Evolutionary conservation across 2,329 filamentous ascomycete genomes (phyloP), one percentile per base, ranked within the genome.

Genomic region (Talaromyces sp.): DNA sequence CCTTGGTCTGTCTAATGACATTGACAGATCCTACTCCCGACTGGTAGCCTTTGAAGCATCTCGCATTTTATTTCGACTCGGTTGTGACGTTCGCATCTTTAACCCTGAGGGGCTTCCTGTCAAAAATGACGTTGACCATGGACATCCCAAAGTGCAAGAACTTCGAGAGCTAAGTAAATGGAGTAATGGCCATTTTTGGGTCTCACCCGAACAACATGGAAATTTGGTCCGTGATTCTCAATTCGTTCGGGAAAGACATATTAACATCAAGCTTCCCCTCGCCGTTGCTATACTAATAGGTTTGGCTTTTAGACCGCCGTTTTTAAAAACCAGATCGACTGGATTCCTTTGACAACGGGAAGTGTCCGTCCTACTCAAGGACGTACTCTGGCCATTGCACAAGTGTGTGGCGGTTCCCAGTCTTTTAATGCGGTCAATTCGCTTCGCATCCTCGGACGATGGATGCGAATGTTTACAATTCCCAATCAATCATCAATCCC

Each of bases 251-350:
- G 1, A 35, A 19, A n/a, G n/a, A n/a, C n/a, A n/a, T n/a, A n/a
- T n/a, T n/a, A n/a, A n/a, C n/a, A n/a, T n/a, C n/a, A n/a, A n/a
- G n/a, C n/a, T n/a, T n/a, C n/a, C n/a, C n/a, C n/a, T n/a, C n/a
- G n/a, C n/a, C n/a, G n/a, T n/a, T n/a, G n/a, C n/a, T n/a, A n/a
- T n/a, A n/a, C n/a, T n/a, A n/a, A n/a, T n/a, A n/a, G n/a, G n/a
- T n/a, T n/a, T n/a, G n/a, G n/a, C n/a, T n/a, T n/a, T 14, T 29
- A 83, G 78, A 88, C 86, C 0, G 84, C 81, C 4, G 82, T 88
- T 0, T 89, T 89, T 78, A 89, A 89, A 64, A 86, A 87, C 64
- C 86, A 89, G 64, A 88, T 89, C 54, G 86, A 89, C 70, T 89
- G 86, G 87, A 86, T 89, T 43, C 86, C 86, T 0, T 75, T 89